A percentile compares a stretch with the other conserved stretches of the same genome.
Conservation (phyloP, 2,329 filamentous ascomycete species). For the Monosporascus cannonballus region DNA sequence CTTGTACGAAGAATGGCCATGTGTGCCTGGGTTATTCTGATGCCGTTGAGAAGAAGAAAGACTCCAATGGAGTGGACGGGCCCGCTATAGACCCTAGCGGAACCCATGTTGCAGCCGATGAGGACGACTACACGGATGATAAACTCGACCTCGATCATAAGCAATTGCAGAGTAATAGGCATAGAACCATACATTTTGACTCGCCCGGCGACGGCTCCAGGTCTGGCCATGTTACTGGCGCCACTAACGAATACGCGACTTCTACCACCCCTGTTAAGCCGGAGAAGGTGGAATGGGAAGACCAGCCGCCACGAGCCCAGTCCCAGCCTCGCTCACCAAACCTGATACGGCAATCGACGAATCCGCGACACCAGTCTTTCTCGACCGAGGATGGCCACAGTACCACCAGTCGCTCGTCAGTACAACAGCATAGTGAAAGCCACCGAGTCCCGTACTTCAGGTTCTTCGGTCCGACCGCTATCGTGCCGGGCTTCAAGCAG, state of each 20-base stretch:
- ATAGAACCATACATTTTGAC: slow-evolving; percentile 17
- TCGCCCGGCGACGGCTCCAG: slow-evolving; percentile 18
- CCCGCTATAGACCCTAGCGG: slow-evolving; percentile 15
- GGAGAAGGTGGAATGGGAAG: slow-evolving; percentile 25
- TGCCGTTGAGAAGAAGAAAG: slow-evolving; percentile 38
- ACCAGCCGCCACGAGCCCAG: slow-evolving; percentile 11
- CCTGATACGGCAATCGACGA: slow-evolving; percentile 15
- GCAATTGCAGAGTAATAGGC: slow-evolving; percentile 21
- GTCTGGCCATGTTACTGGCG: slow-evolving; percentile 16
- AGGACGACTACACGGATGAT: slow-evolving; percentile 30
- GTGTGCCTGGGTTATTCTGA: slow-evolving; percentile 63
- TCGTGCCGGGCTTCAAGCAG: slow-evolving; percentile 87
- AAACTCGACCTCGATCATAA: slow-evolving; percentile 24
- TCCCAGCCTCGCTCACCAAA: slow-evolving; percentile 20
- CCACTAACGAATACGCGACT: slow-evolving; percentile 16
- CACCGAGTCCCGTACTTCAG: slow-evolving; percentile 80
- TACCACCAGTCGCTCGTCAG: slow-evolving; percentile 36
- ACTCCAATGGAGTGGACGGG: slow-evolving; percentile 11
- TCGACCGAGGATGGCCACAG: slow-evolving; percentile 35
- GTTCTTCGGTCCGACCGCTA: slow-evolving; percentile 86
- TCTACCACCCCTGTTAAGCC: slow-evolving; percentile 21
- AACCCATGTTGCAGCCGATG: slow-evolving; percentile 26
- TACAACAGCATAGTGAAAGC: slow-evolving; percentile 45
- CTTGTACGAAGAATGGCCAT: slow-evolving; percentile 66
- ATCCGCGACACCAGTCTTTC: slow-evolving; percentile 30